Conservation (phyloP, 2,329 filamentous ascomycete genomes). For the Lachnum nothofagi region DNA sequence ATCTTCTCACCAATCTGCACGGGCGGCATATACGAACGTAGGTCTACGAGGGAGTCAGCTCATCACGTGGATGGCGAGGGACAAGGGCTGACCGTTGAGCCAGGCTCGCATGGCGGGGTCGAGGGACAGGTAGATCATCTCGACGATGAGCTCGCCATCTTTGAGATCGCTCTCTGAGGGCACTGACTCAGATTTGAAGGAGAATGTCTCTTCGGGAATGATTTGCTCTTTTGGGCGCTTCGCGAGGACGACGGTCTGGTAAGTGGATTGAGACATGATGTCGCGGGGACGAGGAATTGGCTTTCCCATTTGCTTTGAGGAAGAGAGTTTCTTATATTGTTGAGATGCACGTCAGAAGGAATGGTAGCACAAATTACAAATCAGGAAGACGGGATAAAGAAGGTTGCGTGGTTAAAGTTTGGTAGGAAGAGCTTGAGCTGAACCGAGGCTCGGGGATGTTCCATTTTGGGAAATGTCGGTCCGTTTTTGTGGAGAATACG, state of each 20-base stretch:
- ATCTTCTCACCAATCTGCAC: slow-evolving; percentile 64
- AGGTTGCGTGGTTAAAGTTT: no score
- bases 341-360: no score
- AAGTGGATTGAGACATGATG: slow-evolving; percentile 32
- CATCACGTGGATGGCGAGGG: slow-evolving; percentile 1
- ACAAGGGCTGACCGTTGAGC: slow-evolving; percentile 48
- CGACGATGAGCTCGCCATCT: slow-evolving; percentile 59
- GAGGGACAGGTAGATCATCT: slow-evolving; percentile 59
- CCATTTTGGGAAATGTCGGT: no score
- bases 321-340: no score
- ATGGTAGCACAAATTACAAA: no score
- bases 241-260: slow-evolving; percentile 49
- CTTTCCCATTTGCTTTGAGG: slow-evolving; percentile 24
- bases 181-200: slow-evolving; percentile 45
- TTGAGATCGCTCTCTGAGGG: slow-evolving; percentile 45
- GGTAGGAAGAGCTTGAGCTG: no score
- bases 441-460: no score
- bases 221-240: slow-evolving; percentile 58
- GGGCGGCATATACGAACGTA: slow-evolving; percentile 61
- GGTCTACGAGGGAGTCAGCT: slow-evolving; percentile 28
- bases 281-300: slow-evolving; percentile 19
- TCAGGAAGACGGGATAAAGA: no score
- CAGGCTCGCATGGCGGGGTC: slow-evolving; percentile 74
- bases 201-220: slow-evolving; percentile 62
- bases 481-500: no score